Base-by-base conservation (phyloP, 331 rosid species). In the Telfairia occidentalis region DNA sequence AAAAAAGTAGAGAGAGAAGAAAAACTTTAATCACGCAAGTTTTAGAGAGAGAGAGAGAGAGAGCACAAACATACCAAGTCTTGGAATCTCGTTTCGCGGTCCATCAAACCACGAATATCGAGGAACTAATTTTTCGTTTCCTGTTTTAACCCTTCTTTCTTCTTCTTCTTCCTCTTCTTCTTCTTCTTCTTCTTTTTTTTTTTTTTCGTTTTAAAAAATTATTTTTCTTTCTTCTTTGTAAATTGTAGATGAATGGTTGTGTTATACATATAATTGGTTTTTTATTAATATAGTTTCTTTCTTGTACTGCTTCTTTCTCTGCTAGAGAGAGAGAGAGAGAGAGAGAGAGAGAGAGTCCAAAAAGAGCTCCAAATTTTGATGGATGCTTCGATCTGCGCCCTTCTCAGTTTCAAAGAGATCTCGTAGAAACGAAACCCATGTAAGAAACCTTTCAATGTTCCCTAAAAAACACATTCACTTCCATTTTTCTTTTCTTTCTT, bases 381-480 rank as follows among this genome's bases (percentile, higher is more conserved):
- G 84, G 84, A 75, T 79, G 89, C 92, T 86, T 87, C 87, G 83
- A 79, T 87, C 93, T 74, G 18, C 81, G 72, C 80, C 82, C 64
- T 82, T 59, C 73, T 57, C 87, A 60, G 75, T 82, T 80, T 80
- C 90, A 55, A 77, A 71, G 67, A 26, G 58, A 77, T 82, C 86
- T 84, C 82, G 18, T 83, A 78, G 75, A 81, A 75, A 53, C 71
- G 71, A 84, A 59, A 5, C 83, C 80, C 92, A 87, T 85, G 97
- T 95, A 92, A 92, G 90, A 80, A 76, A 26, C 12, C 9, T 61
- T 73, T n/a, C 7, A 6, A 23, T 73, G 10, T 45, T 16, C 40
- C 26, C 30, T 76, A n/a, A 6, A 54, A 13, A 7, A 12, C 48
- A 30, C 11, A n/a, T 74, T 3, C 57, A 43, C 38, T 10, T 53